These are phyloP conservation scores for Sugiyamaella americana DNA, from an alignment of 805 yeast species.

Conservation along the genomic window DNA sequence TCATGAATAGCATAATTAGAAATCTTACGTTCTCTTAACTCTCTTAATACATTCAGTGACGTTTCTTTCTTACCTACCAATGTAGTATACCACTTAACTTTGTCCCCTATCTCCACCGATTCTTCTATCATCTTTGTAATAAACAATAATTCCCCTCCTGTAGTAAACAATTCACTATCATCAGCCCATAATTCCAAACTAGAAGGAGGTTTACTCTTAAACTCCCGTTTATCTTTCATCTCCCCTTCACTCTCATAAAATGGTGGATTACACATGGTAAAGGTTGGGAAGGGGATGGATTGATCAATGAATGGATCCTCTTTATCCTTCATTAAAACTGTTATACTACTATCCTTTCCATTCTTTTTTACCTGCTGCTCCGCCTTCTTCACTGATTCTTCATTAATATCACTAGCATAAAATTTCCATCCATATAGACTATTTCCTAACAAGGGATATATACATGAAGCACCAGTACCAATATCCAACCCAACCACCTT, in stretches of 20 bases:
- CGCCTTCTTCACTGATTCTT: conserved; percentile 31
- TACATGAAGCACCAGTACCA: conserved; percentile 46
- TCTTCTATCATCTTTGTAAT: conserved; percentile 34
- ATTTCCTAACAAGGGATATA: conserved; percentile 41
- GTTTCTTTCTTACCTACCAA: conserved; percentile 31
- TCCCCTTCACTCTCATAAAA: conserved; percentile 39
- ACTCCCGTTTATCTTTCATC: conserved; percentile 20
- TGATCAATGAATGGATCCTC: not conserved
- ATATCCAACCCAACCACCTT: conserved; percentile 32
- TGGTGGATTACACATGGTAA: conserved; percentile 51
- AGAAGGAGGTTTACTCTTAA: conserved; percentile 25
- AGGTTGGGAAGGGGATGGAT: conserved; percentile 11
- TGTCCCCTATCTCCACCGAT: conserved; percentile 19
- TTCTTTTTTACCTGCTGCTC: conserved; percentile 28
- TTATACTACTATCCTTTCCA: conserved; percentile 11
- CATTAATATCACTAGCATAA: conserved; percentile 41
- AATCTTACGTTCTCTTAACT: conserved; percentile 6
- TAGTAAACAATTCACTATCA: conserved; percentile 36
- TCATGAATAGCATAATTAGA: conserved; percentile 31
- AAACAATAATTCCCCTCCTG: conserved; percentile 45
- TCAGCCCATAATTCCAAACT: conserved; percentile 28
- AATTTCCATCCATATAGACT: conserved; percentile 27
- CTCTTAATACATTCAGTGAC: conserved; percentile 8
- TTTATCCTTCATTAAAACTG: not conserved
- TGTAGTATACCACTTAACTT: conserved; percentile 38